A percentile compares a stretch with the other conserved stretches of the same genome.
Conservation (phyloP, 352 stramenopile genomes). For the Phytopythium sindhum region DNA sequence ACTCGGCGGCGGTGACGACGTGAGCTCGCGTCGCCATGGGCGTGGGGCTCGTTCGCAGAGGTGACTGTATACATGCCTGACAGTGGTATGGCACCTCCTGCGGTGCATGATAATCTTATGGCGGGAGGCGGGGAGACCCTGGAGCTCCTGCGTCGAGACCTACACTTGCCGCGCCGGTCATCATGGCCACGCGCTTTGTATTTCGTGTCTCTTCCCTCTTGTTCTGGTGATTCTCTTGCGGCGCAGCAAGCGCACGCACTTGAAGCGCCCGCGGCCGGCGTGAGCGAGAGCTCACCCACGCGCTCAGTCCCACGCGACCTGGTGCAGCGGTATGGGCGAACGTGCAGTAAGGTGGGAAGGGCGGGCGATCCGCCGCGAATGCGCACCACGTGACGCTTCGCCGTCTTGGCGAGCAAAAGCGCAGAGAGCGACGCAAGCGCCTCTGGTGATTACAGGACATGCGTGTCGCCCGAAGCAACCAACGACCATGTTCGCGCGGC, state of each 20-base stretch:
- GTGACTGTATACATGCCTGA: not conserved
- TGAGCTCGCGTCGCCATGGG: not conserved
- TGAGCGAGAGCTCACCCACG: not conserved
- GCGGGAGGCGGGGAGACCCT: not conserved
- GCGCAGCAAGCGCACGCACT: slow-evolving; percentile 5
- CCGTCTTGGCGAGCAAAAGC: not conserved
- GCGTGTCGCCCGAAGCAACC: slow-evolving; percentile 1
- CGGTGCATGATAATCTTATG: not conserved
- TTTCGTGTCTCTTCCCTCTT: not conserved
- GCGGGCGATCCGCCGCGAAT: too few relatives aligned
- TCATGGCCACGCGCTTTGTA: not conserved
- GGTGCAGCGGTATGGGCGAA: too few relatives aligned
- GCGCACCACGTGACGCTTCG: not conserved
- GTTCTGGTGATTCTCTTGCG: not conserved
- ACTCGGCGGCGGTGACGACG: not conserved
- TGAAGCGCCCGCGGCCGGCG: not conserved
- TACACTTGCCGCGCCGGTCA: not conserved
- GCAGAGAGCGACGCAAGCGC: not conserved
- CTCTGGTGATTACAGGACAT: not conserved
- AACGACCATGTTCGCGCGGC: not conserved
- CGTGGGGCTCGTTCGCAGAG: too few relatives aligned
- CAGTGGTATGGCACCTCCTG: not conserved
- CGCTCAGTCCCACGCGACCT: not conserved
- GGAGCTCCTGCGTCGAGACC: not conserved
- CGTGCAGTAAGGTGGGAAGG: too few relatives aligned